Base-by-base conservation (phyloP, 352 stramenopile species). In the Globisporangium cederbergense region DNA sequence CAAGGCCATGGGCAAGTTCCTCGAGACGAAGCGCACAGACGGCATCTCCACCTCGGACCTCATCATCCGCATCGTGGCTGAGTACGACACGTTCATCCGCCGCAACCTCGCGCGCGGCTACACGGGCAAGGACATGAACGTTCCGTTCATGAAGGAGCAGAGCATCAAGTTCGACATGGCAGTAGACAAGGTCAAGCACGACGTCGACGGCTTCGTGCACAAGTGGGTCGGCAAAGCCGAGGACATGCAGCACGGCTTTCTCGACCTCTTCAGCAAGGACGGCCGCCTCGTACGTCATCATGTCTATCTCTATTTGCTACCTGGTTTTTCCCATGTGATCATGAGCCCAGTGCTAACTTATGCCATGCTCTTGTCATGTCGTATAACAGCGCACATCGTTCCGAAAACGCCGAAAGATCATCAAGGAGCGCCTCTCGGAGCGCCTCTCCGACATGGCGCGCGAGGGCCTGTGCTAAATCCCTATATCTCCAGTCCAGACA, bases 11-110 rank as follows among this genome's bases (percentile, higher is more conserved):
- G 25, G 25, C 25, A 28, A 28, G 25, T 28, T 28, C 25, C 25
- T 28, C 25, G 25, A 28, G 25, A 28, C 25, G 25, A 74, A 86
- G 50, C 83, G 87, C 55, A 96, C 89, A 32, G 88, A 96, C 51
- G 88, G 89, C 38, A 96, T 97, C 46, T 96, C 88, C 18, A 96
- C 88, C 38, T 96, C 83, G 30, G 88, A 96, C 54, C 74, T 97
- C 34, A 97, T 97, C 68, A 95, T 92, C 49, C 84, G 88, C 30
- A 94, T 96, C 74, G 93, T 97, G 55, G 78, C 85, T 36, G 85
- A 97, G 78, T 97, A 97, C 72, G 90, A 97, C 71, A 96, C 88
- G 67, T 97, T 96, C 70, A 96, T 97, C 65, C 79, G 87, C 36
- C 84, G 90, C 51, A 97, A 97, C 66, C 67, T 97, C 58, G 73